Conservation (phyloP, 441 rosid genomes). For the Populus hybrid region DNA sequence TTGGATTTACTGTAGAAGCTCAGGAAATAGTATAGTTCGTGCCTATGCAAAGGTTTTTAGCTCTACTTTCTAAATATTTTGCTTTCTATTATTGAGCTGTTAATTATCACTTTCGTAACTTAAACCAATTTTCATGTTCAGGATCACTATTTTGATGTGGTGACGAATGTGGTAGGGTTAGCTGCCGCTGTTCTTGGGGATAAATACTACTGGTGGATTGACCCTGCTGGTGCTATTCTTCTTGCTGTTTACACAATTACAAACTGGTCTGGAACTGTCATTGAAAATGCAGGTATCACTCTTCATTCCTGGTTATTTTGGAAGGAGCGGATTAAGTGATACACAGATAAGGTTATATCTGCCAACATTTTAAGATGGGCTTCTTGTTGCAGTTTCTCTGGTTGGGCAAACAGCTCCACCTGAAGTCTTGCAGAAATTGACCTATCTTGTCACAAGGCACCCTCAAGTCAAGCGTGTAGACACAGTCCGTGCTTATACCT, state of each 20-base stretch:
- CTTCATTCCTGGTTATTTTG: neutral
- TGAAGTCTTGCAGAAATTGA: slow-evolving; percentile 65
- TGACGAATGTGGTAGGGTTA: slow-evolving; percentile 74
- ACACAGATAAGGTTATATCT: neutral
- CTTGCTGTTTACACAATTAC: slow-evolving; percentile 74
- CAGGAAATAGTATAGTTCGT: slow-evolving; percentile 74
- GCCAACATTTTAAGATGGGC: slow-evolving; percentile 1
- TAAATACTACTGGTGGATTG: slow-evolving; percentile 77
- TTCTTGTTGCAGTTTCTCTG: slow-evolving; percentile 48
- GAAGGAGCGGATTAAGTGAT: neutral
- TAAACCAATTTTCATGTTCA: slow-evolving; percentile 20
- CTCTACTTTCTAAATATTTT: neutral
- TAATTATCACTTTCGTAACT: neutral
- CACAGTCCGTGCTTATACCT: slow-evolving; percentile 78
- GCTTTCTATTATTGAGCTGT: neutral
- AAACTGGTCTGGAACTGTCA: slow-evolving; percentile 78
- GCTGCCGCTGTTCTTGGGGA: slow-evolving; percentile 75
- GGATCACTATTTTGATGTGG: slow-evolving; percentile 87
- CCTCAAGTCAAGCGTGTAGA: slow-evolving; percentile 62
- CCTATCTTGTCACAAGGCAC: slow-evolving; percentile 62
- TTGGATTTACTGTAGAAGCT: slow-evolving; percentile 79
- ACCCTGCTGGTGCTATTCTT: slow-evolving; percentile 70
- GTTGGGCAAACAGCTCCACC: slow-evolving; percentile 78
- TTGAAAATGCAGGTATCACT: slow-evolving; percentile 68
- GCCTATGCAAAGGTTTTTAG: slow-evolving; percentile 83